phyloP scores from a whole-genome alignment of 1,284 basidiomycete species.

The Chalciporus piperatoides region DNA sequence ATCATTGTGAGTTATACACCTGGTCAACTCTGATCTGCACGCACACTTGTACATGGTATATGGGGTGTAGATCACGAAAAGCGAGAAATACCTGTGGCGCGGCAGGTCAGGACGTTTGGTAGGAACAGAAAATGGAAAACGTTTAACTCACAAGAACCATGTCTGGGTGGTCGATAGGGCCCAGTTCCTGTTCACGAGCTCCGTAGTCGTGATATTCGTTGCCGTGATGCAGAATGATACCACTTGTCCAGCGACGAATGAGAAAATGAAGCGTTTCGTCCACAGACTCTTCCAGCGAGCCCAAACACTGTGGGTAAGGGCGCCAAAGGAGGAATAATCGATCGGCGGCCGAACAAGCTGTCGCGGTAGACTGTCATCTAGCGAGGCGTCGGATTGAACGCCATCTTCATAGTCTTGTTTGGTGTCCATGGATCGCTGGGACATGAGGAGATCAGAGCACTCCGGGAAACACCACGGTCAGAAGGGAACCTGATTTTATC shows the following conservation, averaged over 20 bases:
- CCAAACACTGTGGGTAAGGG: constrained; percentile 50
- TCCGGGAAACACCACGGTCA: not conserved
- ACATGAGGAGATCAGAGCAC: constrained; percentile 1
- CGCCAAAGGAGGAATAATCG: constrained; percentile 52
- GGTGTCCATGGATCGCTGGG: constrained; percentile 24
- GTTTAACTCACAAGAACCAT: constrained; percentile 65
- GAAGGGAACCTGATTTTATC: constrained; percentile 15
- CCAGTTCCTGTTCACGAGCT: constrained; percentile 69
- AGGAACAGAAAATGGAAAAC: not conserved
- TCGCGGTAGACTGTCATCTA: not conserved
- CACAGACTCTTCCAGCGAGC: constrained; percentile 66
- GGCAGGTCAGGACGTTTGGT: not conserved
- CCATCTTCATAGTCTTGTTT: constrained; percentile 22
- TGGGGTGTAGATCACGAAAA: constrained; percentile 75
- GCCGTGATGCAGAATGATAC: constrained; percentile 83
- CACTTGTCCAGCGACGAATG: constrained; percentile 73
- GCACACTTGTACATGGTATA: constrained; percentile 80
- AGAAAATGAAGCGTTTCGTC: constrained; percentile 66
- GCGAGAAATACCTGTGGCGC: constrained; percentile 63
- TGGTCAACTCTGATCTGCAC: constrained; percentile 31
- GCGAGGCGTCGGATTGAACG: not conserved
- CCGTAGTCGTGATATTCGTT: constrained; percentile 80
- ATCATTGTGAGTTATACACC: not conserved
- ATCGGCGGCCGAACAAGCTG: constrained; percentile 45
- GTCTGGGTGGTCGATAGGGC: constrained; percentile 75